Evolutionary conservation across 768 basidiomycete species (phyloP), one percentile per base, ranked within the genome.

Genomic region (Suillus alpinus): DNA sequence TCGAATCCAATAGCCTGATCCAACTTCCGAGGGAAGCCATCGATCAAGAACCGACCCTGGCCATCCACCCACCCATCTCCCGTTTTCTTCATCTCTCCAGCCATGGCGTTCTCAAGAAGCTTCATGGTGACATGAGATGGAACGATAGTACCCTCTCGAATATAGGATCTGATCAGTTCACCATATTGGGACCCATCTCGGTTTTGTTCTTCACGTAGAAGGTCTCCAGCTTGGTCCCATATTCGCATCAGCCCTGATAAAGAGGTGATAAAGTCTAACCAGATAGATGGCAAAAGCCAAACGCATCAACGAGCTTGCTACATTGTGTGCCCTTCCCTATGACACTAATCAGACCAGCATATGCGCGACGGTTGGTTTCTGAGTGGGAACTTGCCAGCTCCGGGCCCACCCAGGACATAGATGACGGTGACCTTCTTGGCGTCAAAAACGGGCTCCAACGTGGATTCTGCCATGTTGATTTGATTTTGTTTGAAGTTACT

Each of bases 11-110:
- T 62, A 0, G 95, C 96, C 76, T 99, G 97, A 72, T 99, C 97
- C 94, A 98, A 95, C 81, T 98, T 95, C 62, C 96, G 85, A 58
- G 96, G 97, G 77, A 98, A 98, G 1, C 96, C 97, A 64, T 99
- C 96, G 63, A 99, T 88, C 67, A 98, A 81, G 81, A 98, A 99
- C 50, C 94, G 86, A 37, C 92, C 93, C 57, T 76, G 78, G 29
- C 89, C 92, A 36, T 83, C 77, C 9, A 72, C 73, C 94, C 93
- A 95, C 23, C 84, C 86, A 7, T 80, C 76, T 12, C 79, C 78
- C 0, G 75, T 59, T 53, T 67, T 67, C 68, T 82, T 75, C 36
- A 95, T 71, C 13, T 84, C 84, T 43, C 75, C 83, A 26, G 72
- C 68, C 91, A 99, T 98, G 8, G 96, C 95, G 70, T 91, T 94